Percentiles rank a stretch among this genome's conserved stretches.
Conservation (phyloP, 345 rosid species). For the Pseudoturritis turrita region DNA sequence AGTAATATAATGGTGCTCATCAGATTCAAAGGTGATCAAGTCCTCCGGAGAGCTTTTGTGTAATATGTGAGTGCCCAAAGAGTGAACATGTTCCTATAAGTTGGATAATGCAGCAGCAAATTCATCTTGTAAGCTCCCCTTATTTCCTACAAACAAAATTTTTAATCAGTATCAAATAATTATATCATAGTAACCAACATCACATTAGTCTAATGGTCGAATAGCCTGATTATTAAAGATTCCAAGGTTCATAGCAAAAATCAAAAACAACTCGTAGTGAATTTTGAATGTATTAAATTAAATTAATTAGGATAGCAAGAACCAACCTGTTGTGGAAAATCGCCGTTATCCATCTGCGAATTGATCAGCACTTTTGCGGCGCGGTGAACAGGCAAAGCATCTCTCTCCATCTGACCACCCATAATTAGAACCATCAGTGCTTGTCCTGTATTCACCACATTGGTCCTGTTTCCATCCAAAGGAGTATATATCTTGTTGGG, state of each 20-base stretch:
- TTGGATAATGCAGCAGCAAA: constrained; percentile 6
- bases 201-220: too few species aligned
- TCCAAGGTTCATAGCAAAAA: too few species aligned
- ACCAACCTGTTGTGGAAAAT: constrained; percentile 18
- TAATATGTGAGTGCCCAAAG: constrained; percentile 17
- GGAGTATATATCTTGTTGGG: constrained; percentile 36
- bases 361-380: constrained; percentile 10
- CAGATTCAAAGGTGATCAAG: neutral
- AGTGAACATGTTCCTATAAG: neutral
- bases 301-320: neutral
- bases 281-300: too few species aligned
- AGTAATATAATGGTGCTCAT: neutral
- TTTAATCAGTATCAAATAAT: too few species aligned
- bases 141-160: neutral
- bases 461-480: neutral
- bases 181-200: too few species aligned
- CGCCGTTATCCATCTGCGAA: constrained; percentile 13
- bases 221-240: too few species aligned
- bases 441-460: constrained; percentile 17
- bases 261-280: too few species aligned
- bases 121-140: constrained; percentile 18
- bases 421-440: constrained; percentile 5
- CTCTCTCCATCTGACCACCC: constrained; percentile 25
- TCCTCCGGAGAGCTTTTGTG: constrained; percentile 5
- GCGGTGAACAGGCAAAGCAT: constrained; percentile 17